Conservation (phyloP, 2,329 filamentous ascomycete genomes). For the Diplodia seriata region DNA sequence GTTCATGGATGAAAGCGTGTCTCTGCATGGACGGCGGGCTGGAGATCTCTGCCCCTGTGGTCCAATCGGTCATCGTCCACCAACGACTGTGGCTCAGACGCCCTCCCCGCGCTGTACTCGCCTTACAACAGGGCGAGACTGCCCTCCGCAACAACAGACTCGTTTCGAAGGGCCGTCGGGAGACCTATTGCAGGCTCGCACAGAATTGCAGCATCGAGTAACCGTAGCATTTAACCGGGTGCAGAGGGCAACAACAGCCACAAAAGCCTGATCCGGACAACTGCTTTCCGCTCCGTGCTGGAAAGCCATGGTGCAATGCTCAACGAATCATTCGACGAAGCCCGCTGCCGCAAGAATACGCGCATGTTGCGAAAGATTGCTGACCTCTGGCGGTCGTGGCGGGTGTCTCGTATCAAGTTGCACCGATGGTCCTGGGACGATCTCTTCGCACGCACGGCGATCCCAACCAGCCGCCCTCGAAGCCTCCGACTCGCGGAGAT, state of each 20-base stretch:
- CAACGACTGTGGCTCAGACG: slow-evolving; percentile 18
- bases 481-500: not conserved
- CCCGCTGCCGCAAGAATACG: not conserved
- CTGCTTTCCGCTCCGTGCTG: not conserved
- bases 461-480: slow-evolving; percentile 14
- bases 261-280: not conserved
- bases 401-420: slow-evolving; percentile 13
- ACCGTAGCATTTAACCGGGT: slow-evolving; percentile 7
- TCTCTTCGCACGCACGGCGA: slow-evolving; percentile 4
- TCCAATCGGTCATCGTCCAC: slow-evolving; percentile 17
- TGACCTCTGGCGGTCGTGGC: not conserved
- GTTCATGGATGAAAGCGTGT: slow-evolving; percentile 17
- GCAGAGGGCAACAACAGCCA: not conserved
- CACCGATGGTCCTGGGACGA: not conserved
- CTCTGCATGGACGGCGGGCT: slow-evolving; percentile 13
- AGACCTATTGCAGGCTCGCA: not conserved
- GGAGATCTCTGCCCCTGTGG: slow-evolving; percentile 19
- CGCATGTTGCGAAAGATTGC: not conserved
- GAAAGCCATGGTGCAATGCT: not conserved
- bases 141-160: not conserved
- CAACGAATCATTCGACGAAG: not conserved
- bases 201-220: not conserved
- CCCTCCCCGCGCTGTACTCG: slow-evolving; percentile 9
- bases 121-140: slow-evolving; percentile 27
- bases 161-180: not conserved